A percentile compares a stretch with the other conserved stretches of the same genome.
phyloP scores from a whole-genome alignment of 345 rosid species.

The Turnera subulata region DNA sequence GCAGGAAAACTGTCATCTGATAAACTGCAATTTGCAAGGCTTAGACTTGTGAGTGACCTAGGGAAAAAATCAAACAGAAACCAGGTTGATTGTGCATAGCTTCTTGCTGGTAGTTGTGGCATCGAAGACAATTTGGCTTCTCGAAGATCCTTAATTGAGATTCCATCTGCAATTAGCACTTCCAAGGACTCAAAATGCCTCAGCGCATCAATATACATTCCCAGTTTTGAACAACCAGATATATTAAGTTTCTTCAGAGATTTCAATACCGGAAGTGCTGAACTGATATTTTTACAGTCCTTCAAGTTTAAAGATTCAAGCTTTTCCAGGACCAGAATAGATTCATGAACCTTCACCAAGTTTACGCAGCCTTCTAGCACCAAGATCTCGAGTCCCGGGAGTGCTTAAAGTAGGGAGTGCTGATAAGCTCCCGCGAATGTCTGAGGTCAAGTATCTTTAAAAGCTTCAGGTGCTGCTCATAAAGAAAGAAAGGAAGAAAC shows the following conservation, averaged over 20 bases:
- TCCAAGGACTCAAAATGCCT: background rate
- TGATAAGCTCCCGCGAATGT: background rate
- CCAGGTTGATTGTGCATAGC: too few relatives aligned
- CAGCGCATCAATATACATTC: background rate
- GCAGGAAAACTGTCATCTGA: too few relatives aligned
- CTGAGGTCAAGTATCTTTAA: constrained; percentile 5
- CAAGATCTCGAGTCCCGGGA: constrained; percentile 5
- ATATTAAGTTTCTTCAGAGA: background rate
- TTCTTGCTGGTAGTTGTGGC: too few relatives aligned
- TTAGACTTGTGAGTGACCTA: background rate
- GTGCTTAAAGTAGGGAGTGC: background rate
- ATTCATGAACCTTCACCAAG: background rate
- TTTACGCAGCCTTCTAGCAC: background rate
- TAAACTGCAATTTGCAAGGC: too few relatives aligned
- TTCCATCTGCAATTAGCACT: too few relatives aligned
- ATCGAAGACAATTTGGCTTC: too few relatives aligned
- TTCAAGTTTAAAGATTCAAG: too few relatives aligned
- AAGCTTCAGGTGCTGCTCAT: background rate
- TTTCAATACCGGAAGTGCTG: background rate
- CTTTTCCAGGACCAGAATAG: background rate
- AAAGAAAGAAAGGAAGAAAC: too few relatives aligned
- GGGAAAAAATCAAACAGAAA: background rate
- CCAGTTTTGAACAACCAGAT: constrained; percentile 3
- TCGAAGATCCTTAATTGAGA: too few relatives aligned
- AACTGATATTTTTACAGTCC: too few relatives aligned